These are phyloP conservation scores for Aegilops longissima DNA, from an alignment of 176 grass and related monocot species.

Conservation along the genomic window DNA sequence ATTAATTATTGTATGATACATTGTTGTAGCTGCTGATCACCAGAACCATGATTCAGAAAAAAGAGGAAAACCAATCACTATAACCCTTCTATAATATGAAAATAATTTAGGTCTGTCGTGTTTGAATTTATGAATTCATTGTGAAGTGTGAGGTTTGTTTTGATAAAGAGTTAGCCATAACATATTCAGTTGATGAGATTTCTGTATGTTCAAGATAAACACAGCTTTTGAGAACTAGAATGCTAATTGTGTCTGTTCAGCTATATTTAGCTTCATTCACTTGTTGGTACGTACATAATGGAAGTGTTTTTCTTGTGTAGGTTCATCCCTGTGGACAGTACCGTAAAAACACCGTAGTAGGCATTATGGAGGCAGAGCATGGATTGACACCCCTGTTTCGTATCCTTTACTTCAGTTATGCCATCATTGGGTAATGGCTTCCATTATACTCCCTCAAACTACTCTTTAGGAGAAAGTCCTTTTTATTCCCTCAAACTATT, in stretches of 20 bases:
- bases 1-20: background rate
- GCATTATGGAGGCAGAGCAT: constrained; percentile 93
- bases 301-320: constrained; percentile 33
- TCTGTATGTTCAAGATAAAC: background rate
- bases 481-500: background rate
- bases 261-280: constrained; percentile 16
- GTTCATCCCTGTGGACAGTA: constrained; percentile 98
- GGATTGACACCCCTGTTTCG: constrained; percentile 71
- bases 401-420: constrained; percentile 63
- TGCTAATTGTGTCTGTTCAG: background rate
- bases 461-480: background rate
- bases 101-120: background rate
- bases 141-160: background rate
- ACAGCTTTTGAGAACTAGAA: background rate
- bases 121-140: background rate
- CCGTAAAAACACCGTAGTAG: constrained; percentile 88
- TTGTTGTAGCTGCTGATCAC: background rate
- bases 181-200: background rate
- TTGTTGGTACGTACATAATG: background rate
- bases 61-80: background rate
- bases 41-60: background rate
- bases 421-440: background rate
- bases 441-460: background rate
- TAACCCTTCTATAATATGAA: background rate
- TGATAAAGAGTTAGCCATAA: background rate